These are phyloP conservation scores for Sporothrix pallida DNA, from an alignment of 2,329 filamentous ascomycete genomes.

Conservation along the genomic window DNA sequence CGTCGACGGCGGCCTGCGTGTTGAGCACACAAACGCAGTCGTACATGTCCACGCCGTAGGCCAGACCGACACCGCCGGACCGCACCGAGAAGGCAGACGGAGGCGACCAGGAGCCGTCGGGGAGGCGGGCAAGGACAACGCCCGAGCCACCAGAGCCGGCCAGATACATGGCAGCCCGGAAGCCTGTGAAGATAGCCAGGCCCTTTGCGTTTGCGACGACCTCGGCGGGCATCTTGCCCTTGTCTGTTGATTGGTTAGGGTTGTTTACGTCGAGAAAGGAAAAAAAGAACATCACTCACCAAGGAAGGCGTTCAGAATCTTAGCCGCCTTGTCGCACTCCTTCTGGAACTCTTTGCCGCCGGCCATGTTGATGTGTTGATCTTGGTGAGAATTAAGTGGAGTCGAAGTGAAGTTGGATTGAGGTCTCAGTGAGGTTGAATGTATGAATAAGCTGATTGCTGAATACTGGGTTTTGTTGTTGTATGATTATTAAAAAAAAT, in stretches of 20 bases:
- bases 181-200: slow-evolving; percentile 5
- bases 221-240: neutral
- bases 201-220: slow-evolving; percentile 8
- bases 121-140: neutral
- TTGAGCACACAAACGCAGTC: slow-evolving; percentile 1
- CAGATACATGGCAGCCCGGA: slow-evolving; percentile 4
- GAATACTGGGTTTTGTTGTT: too few relatives aligned
- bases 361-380: neutral
- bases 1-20: neutral
- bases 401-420: too few relatives aligned
- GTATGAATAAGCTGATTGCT: too few relatives aligned
- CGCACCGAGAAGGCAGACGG: slow-evolving; percentile 3
- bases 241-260: neutral
- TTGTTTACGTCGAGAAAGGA: neutral
- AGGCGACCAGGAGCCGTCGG: slow-evolving; percentile 1
- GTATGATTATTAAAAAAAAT: too few relatives aligned
- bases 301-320: neutral
- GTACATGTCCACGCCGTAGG: slow-evolving; percentile 5
- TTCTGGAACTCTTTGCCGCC: neutral
- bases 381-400: too few relatives aligned
- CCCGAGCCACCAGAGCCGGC: neutral
- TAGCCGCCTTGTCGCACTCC: slow-evolving; percentile 9
- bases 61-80: neutral
- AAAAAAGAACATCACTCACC: neutral
- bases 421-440: too few relatives aligned